Conservation (phyloP, 2,329 filamentous ascomycete genomes). For the Cladophialophora yegresii region DNA sequence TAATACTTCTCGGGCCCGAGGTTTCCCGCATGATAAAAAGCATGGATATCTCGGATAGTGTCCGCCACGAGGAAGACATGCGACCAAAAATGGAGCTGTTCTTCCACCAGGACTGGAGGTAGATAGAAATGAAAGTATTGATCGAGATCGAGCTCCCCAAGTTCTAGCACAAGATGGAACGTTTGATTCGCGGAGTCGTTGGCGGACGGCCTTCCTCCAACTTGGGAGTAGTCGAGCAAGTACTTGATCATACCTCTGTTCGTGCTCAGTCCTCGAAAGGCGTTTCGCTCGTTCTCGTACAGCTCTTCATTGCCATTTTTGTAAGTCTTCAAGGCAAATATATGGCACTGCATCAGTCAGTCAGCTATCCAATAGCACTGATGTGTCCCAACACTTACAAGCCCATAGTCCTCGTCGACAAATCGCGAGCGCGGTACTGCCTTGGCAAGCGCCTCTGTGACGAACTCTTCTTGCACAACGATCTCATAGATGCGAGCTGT, state of each 20-base stretch:
- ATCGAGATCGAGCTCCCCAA: background rate
- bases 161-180: background rate
- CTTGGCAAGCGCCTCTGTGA: background rate
- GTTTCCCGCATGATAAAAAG: background rate
- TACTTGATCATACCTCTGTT: constrained; percentile 39
- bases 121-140: background rate
- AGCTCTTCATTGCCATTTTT: constrained; percentile 22
- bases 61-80: background rate
- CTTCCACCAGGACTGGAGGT: background rate
- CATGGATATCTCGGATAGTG: background rate
- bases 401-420: background rate
- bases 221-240: constrained; percentile 38
- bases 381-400: constrained; percentile 1
- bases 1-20: background rate
- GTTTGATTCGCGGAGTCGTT: background rate
- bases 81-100: background rate
- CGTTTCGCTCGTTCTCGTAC: constrained; percentile 40
- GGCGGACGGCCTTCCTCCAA: background rate
- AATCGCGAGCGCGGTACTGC: background rate
- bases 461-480: background rate
- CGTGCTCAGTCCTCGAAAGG: constrained; percentile 37
- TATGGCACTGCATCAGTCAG: constrained; percentile 29
- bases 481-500: background rate
- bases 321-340: constrained; percentile 41
- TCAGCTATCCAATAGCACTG: background rate